Evolutionary conservation across 2,329 filamentous ascomycete genomes (phyloP).

Genomic region (Cladosporium sp.): DNA sequence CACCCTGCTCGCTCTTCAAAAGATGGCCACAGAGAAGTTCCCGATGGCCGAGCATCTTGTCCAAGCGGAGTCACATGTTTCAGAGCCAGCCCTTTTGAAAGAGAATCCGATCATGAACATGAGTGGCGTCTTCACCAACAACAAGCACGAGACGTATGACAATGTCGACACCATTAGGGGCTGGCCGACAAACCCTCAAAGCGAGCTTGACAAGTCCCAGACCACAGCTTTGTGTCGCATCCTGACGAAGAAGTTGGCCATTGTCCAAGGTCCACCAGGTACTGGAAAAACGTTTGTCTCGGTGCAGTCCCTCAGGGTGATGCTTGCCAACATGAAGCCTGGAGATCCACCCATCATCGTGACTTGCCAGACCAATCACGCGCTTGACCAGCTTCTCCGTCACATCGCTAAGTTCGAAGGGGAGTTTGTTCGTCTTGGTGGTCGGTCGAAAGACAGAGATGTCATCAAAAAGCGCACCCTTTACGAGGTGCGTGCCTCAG

Average conservation of each 20-base stretch:
- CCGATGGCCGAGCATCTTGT: slow-evolving; percentile 61
- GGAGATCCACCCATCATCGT: slow-evolving; percentile 68
- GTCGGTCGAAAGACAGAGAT: slow-evolving; percentile 61
- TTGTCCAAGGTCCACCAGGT: slow-evolving; percentile 80
- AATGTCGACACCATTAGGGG: slow-evolving; percentile 52
- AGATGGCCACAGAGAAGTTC: slow-evolving; percentile 52
- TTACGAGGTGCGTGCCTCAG: slow-evolving; percentile 53
- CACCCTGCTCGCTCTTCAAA: slow-evolving; percentile 68
- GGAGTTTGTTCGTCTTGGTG: slow-evolving; percentile 64
- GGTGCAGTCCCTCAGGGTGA: slow-evolving; percentile 62
- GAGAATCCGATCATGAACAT: slow-evolving; percentile 50
- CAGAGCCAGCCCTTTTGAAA: slow-evolving; percentile 51
- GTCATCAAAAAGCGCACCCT: slow-evolving; percentile 63
- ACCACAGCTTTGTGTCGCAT: slow-evolving; percentile 64
- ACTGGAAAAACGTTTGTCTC: slow-evolving; percentile 82
- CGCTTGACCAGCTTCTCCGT: slow-evolving; percentile 73
- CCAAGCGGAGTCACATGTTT: slow-evolving; percentile 41
- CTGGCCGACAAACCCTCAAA: slow-evolving; percentile 48
- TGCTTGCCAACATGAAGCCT: slow-evolving; percentile 55
- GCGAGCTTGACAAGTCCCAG: slow-evolving; percentile 67
- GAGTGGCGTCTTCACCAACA: slow-evolving; percentile 25
- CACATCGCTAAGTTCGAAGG: slow-evolving; percentile 60
- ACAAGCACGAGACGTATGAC: slow-evolving; percentile 35
- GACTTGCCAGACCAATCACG: slow-evolving; percentile 86
- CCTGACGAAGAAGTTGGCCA: slow-evolving; percentile 65